phyloP scores from a whole-genome alignment of 768 basidiomycete species.

The Mycena vulgaris region DNA sequence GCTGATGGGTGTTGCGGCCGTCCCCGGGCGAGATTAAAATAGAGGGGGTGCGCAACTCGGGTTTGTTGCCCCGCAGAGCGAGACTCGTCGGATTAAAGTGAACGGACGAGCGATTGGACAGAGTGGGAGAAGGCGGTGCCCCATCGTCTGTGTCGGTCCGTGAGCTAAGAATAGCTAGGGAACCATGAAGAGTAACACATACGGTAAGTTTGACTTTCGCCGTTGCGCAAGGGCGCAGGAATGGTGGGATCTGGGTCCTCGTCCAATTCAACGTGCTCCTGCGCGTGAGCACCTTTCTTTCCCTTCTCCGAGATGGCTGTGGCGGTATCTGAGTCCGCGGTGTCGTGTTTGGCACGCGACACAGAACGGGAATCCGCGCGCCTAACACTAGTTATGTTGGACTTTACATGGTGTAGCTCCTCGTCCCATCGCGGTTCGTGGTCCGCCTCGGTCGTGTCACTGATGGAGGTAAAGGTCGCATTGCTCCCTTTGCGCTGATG shows the following conservation, averaged over 20 bases:
- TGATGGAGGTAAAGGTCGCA: constrained; percentile 62
- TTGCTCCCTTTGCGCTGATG: constrained; percentile 73
- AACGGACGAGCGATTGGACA: constrained; percentile 75
- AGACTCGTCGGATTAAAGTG: constrained; percentile 69
- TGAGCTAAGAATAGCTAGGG: constrained; percentile 43
- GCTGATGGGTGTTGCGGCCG: constrained; percentile 54
- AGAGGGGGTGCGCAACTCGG: constrained; percentile 71
- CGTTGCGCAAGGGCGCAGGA: too few species aligned
- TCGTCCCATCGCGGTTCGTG: constrained; percentile 45
- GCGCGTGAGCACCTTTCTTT: too few species aligned
- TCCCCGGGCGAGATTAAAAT: constrained; percentile 62
- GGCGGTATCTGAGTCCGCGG: constrained; percentile 28
- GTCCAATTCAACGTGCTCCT: too few species aligned
- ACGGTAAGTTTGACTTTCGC: too few species aligned
- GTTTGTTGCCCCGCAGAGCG: constrained; percentile 78
- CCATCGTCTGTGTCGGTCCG: constrained; percentile 56
- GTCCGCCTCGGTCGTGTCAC: constrained; percentile 69
- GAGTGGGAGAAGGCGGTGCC: constrained; percentile 82
- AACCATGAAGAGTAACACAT: constrained; percentile 23
- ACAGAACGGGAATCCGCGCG: constrained; percentile 48
- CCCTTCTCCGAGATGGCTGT: constrained; percentile 35
- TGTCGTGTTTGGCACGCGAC: constrained; percentile 43
- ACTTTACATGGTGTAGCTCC: constrained; percentile 56
- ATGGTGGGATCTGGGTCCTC: too few species aligned
- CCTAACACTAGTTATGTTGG: constrained; percentile 53